Evolutionary conservation across 2,329 filamentous ascomycete genomes (phyloP), one percentile per base, ranked within the genome.

Genomic region (Septoria linicola): DNA sequence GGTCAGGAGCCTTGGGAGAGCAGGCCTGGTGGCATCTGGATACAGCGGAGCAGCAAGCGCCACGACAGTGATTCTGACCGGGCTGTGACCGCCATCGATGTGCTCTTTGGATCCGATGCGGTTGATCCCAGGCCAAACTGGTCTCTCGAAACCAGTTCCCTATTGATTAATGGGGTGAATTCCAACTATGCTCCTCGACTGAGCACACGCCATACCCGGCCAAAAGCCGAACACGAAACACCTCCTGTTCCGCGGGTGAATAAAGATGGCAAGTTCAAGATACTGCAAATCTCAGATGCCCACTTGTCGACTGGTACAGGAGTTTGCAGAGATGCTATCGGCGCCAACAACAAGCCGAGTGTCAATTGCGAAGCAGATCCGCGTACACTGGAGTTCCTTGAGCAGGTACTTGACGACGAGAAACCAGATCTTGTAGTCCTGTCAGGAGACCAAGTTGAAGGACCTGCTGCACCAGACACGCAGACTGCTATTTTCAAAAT

Each of bases 401-500:
- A 81, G 56, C 83, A 80, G 62, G 78, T 97, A 11, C 75, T 99
- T 19, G 91, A 96, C 59, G 87, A 96, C 46, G 93, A 99, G 74
- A 91, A 89, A 69, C 93, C 93, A 0, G 90, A 99, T 64, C 74
- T 99, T 59, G 89, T 97, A 2, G 84, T 99, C 3, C 75, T 99
- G 36, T 93, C 87, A 58, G 93, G 93, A 41, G 93, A 99, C 66
- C 91, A 97, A 69, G 86, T 97, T 51, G 97, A 99, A 62, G 93
- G 93, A 42, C 92, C 95, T 48, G 91, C 89, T 0, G 84, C 93
- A 1, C 89, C 88, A 8, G 93, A 99, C 74, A 87, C 88, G 8
- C 91, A 96, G 68, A 93, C 86, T 54, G 88, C 92, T 31, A 87
- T 99, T 53, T 96, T 95, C 77, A 99, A 99, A 72, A 89, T 91